Percentiles rank a stretch among this genome's conserved stretches.
Evolutionary conservation across 2,329 filamentous ascomycete genomes (phyloP).

Genomic region (Cladorrhinum sp.): DNA sequence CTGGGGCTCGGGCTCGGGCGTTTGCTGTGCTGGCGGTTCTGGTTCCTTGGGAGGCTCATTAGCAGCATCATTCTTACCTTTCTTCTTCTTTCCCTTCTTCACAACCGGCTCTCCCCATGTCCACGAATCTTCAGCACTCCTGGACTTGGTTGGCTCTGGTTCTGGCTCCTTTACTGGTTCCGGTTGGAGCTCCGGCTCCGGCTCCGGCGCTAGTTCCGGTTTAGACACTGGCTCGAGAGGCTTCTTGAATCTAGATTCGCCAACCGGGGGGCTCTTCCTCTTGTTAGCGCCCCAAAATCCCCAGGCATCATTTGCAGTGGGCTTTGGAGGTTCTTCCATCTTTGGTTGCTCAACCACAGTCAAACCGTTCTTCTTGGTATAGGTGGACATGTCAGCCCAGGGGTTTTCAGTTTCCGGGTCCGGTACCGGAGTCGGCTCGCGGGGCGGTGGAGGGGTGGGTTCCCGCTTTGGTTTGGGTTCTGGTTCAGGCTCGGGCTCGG

Average conservation of each 20-base stretch:
- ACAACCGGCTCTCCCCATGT: not conserved
- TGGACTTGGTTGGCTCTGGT: constrained; percentile 9
- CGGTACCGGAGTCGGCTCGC: constrained; percentile 28
- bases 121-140: not conserved
- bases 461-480: constrained; percentile 21
- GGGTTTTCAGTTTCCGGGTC: constrained; percentile 27
- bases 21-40: constrained; percentile 8
- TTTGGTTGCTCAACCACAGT: constrained; percentile 21
- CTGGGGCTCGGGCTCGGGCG: constrained; percentile 26
- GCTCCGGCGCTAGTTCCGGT: constrained; percentile 21
- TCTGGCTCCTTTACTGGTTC: constrained; percentile 14
- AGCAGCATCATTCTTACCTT: constrained; percentile 20
- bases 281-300: constrained; percentile 31
- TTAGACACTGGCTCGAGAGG: constrained; percentile 16
- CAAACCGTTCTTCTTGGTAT: constrained; percentile 39
- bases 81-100: constrained; percentile 30
- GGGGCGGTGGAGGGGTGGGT: constrained; percentile 20
- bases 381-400: constrained; percentile 30
- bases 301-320: constrained; percentile 29
- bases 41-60: constrained; percentile 16
- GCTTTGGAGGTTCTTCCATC: constrained; percentile 26
- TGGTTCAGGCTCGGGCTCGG: constrained; percentile 22
- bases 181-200: constrained; percentile 10
- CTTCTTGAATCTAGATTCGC: constrained; percentile 22
- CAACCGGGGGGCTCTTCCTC: constrained; percentile 28